Conservation (phyloP, 768 basidiomycete genomes). For the Auricularia cornea region DNA sequence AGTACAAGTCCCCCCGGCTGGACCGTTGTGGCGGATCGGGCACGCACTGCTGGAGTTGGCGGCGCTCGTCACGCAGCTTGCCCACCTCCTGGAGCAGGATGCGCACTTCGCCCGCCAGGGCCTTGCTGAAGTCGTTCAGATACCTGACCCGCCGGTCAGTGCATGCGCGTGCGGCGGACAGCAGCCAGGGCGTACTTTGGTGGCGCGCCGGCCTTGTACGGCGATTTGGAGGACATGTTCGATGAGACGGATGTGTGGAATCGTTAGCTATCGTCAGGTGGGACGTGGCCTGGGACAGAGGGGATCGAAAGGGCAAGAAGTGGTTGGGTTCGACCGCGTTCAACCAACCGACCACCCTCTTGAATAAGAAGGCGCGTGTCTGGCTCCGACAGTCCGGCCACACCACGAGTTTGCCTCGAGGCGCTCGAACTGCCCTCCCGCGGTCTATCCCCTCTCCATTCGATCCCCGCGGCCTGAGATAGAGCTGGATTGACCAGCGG, state of each 20-base stretch:
- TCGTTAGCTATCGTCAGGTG: neutral
- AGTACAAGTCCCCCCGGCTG: too few relatives aligned
- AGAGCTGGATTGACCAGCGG: too few relatives aligned
- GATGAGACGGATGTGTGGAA: neutral
- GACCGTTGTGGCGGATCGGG: too few relatives aligned
- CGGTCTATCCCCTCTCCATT: too few relatives aligned
- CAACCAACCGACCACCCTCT: neutral
- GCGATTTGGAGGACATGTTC: neutral
- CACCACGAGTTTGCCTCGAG: neutral
- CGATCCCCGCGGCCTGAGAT: too few relatives aligned
- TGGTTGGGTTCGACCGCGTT: neutral
- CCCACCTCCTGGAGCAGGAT: conserved; percentile 54
- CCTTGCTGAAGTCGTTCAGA: conserved; percentile 55
- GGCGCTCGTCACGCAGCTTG: conserved; percentile 50
- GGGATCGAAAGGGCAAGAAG: neutral
- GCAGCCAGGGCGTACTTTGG: neutral
- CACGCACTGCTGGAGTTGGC: conserved; percentile 45
- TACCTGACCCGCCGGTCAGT: conserved; percentile 27
- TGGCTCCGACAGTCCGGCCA: neutral
- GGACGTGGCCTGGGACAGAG: neutral
- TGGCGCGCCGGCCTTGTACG: neutral
- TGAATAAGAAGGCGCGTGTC: neutral
- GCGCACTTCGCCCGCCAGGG: conserved; percentile 52
- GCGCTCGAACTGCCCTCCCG: too few relatives aligned
- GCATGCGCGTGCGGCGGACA: neutral